A percentile compares a stretch with the other conserved stretches of the same genome.
These are phyloP conservation scores for Thelephora aurantiotincta DNA, from an alignment of 768 basidiomycete species.

Conservation along the genomic window DNA sequence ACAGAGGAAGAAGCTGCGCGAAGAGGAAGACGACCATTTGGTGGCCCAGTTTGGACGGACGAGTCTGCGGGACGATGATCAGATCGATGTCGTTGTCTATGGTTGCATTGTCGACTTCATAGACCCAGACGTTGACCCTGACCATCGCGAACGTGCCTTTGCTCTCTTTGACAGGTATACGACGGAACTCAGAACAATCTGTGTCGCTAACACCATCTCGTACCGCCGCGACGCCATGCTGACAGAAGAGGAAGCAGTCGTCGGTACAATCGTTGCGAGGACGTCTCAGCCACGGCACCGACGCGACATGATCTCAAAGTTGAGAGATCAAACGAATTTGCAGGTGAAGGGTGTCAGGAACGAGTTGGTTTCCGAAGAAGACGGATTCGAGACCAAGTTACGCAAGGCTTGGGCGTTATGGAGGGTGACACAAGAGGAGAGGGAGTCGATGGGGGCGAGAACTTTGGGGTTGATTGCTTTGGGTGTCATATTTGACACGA, in stretches of 20 bases:
- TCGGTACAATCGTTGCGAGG: slow-evolving; percentile 55
- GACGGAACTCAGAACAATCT: slow-evolving; percentile 33
- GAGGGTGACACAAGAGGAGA: slow-evolving; percentile 24
- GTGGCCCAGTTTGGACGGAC: slow-evolving; percentile 3
- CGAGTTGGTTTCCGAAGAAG: slow-evolving; percentile 36
- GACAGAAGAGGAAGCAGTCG: slow-evolving; percentile 48
- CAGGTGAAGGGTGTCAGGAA: slow-evolving; percentile 36
- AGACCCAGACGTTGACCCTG: background rate
- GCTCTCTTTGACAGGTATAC: slow-evolving; percentile 23
- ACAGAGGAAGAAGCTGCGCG: slow-evolving; percentile 12
- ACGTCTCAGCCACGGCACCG: slow-evolving; percentile 41
- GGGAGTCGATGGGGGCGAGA: slow-evolving; percentile 36
- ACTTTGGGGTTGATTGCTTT: slow-evolving; percentile 52
- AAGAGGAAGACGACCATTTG: slow-evolving; percentile 17
- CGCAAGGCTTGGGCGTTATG: slow-evolving; percentile 42
- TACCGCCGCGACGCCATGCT: slow-evolving; percentile 26
- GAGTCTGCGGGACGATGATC: slow-evolving; percentile 5
- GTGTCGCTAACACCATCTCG: slow-evolving; percentile 31
- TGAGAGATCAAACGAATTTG: slow-evolving; percentile 39
- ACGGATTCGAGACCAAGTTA: slow-evolving; percentile 25
- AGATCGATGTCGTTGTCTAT: slow-evolving; percentile 8
- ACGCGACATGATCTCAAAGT: slow-evolving; percentile 34
- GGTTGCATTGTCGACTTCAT: slow-evolving; percentile 14
- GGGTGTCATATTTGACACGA: slow-evolving; percentile 38
- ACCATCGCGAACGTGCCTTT: slow-evolving; percentile 2